Evolutionary conservation across 2,329 filamentous ascomycete genomes (phyloP).

Genomic region (Nannizziopsis arthrosporioides): DNA sequence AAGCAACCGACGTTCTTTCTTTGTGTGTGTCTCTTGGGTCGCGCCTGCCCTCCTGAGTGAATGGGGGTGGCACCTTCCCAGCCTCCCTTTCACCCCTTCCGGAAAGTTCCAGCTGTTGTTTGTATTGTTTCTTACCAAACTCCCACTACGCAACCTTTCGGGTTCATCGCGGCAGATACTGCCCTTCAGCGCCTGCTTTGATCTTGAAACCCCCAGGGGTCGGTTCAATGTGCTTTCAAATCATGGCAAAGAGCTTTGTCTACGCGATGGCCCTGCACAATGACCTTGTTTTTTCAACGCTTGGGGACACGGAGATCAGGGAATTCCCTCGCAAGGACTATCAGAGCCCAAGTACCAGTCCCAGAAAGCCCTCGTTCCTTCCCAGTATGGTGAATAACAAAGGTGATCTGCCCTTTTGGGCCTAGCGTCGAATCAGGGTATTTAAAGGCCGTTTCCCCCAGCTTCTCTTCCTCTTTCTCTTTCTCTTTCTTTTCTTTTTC

Average conservation of each 20-base stretch:
- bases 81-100: background rate
- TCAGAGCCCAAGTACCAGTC: background rate
- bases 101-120: background rate
- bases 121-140: too few species aligned
- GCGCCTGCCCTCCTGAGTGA: too few species aligned
- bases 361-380: background rate
- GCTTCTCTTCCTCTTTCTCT: conserved; percentile 4
- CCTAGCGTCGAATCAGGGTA: conserved; percentile 8
- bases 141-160: background rate
- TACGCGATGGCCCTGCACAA: background rate
- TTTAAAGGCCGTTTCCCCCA: conserved; percentile 10
- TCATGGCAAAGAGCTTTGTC: background rate
- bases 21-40: too few species aligned
- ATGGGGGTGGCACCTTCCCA: too few species aligned
- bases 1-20: too few species aligned
- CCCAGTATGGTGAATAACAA: background rate
- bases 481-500: conserved; percentile 5
- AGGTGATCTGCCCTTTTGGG: conserved; percentile 5
- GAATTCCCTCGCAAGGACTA: background rate
- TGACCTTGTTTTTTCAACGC: background rate
- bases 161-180: background rate
- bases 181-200: background rate
- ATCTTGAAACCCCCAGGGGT: background rate
- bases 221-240: background rate
- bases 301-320: background rate